phyloP scores from a whole-genome alignment of 2,329 filamentous ascomycete species.

The Cytospora piceicola region DNA sequence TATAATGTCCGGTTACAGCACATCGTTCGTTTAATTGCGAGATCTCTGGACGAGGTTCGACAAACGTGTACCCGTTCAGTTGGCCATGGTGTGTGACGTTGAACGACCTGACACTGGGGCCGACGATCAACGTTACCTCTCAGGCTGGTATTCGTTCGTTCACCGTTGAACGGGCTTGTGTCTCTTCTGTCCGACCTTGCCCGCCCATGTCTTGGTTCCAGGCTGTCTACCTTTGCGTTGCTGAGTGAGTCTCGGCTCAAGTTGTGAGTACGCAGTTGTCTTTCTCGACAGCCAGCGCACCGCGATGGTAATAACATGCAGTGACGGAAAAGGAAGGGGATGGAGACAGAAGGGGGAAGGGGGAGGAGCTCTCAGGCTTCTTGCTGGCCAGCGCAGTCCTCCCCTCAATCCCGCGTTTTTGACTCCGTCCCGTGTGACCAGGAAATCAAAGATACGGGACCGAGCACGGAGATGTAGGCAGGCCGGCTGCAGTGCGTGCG shows the following conservation, averaged over 20 bases:
- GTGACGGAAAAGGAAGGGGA: not conserved
- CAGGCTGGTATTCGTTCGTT: conserved; percentile 16
- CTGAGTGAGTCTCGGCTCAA: conserved; percentile 26
- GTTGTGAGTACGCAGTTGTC: conserved; percentile 23
- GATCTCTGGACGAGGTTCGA: conserved; percentile 28
- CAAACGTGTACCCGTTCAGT: conserved; percentile 11
- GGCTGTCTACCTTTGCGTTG: conserved; percentile 20
- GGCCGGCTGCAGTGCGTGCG: conserved; percentile 26
- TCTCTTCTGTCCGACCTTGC: conserved; percentile 17
- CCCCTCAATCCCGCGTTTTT: conserved; percentile 15
- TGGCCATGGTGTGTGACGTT: conserved; percentile 13
- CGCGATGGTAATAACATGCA: not conserved
- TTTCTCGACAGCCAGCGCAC: not conserved
- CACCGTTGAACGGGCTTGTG: conserved; percentile 14
- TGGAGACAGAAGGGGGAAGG: not conserved
- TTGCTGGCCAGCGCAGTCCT: conserved; percentile 9
- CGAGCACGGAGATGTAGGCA: conserved; percentile 25
- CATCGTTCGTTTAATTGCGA: conserved; percentile 31
- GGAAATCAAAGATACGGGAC: conserved; percentile 23
- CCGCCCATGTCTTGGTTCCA: conserved; percentile 26
- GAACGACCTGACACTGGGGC: conserved; percentile 24
- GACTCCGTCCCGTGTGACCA: conserved; percentile 20
- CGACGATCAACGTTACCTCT: conserved; percentile 27
- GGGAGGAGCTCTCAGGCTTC: not conserved
- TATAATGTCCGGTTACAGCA: conserved; percentile 28